phyloP scores from a whole-genome alignment of 192 early-diverging fungal genomes.

The Backusella circina region DNA sequence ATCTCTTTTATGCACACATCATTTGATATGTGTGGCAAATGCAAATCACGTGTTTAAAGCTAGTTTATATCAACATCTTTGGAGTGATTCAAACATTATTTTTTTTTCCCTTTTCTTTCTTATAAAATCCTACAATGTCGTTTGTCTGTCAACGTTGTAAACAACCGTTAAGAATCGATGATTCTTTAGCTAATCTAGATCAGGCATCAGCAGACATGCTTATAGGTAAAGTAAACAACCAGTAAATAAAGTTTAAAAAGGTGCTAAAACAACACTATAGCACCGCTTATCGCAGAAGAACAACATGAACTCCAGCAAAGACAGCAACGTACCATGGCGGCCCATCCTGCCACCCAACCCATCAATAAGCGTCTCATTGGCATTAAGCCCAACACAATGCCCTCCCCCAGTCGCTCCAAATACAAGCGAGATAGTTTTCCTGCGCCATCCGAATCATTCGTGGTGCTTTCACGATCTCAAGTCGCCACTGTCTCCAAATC shows the following conservation, averaged over 20 bases:
- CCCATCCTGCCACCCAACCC: not conserved
- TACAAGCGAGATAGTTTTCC: slow-evolving; percentile 7
- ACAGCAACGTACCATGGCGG: not conserved
- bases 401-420: not conserved
- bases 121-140: not conserved
- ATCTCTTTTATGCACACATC: not conserved
- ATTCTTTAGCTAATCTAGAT: slow-evolving; percentile 55
- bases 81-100: not conserved
- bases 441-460: slow-evolving; percentile 54
- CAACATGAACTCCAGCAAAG: slow-evolving; percentile 10
- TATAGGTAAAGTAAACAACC: slow-evolving; percentile 37
- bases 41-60: not conserved
- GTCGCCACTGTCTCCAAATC: slow-evolving; percentile 10
- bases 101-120: slow-evolving; percentile 4
- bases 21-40: not conserved
- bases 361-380: slow-evolving; percentile 1
- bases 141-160: slow-evolving; percentile 58
- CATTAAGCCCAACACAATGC: slow-evolving; percentile 14
- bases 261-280: slow-evolving; percentile 9
- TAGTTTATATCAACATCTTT: not conserved
- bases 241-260: not conserved
- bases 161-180: slow-evolving; percentile 59
- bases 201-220: slow-evolving; percentile 47
- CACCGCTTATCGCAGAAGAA: slow-evolving; percentile 28
- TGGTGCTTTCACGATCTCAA: slow-evolving; percentile 54